phyloP scores from a whole-genome alignment of 495 filamentous ascomycete genomes.

The Aspergillus saccharolyticus region DNA sequence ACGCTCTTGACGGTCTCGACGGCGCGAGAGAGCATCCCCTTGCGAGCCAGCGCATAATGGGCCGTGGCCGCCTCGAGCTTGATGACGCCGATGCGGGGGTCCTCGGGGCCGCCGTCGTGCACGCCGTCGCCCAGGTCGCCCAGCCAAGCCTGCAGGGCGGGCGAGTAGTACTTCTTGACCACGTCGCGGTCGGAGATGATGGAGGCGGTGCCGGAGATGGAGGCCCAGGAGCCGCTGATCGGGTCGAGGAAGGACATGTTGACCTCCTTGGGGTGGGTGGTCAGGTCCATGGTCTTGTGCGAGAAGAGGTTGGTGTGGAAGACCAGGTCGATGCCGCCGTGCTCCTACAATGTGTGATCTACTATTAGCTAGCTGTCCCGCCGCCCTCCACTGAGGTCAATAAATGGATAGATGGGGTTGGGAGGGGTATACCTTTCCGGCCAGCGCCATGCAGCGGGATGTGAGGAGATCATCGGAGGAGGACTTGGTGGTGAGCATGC shows the following conservation, averaged over 20 bases:
- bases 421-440: slow-evolving; percentile 59
- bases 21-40: slow-evolving; percentile 50
- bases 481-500: slow-evolving; percentile 67
- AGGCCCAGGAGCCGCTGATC: slow-evolving; percentile 48
- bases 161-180: slow-evolving; percentile 74
- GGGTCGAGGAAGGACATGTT: slow-evolving; percentile 83
- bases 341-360: too few species aligned
- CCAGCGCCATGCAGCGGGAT: slow-evolving; percentile 85
- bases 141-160: slow-evolving; percentile 76
- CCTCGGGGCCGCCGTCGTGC: slow-evolving; percentile 76
- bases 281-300: slow-evolving; percentile 83
- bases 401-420: too few species aligned
- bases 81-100: slow-evolving; percentile 67
- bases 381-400: too few species aligned
- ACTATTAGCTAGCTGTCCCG: too few species aligned
- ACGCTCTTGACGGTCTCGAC: slow-evolving; percentile 72
- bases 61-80: slow-evolving; percentile 42
- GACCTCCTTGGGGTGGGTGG: slow-evolving; percentile 60
- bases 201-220: slow-evolving; percentile 14
- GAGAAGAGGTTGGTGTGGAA: slow-evolving; percentile 95
- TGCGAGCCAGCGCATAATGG: slow-evolving; percentile 39
- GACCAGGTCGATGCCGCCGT: slow-evolving; percentile 75
- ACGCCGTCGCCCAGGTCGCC: slow-evolving; percentile 85
- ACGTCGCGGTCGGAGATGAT: slow-evolving; percentile 61
- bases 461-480: slow-evolving; percentile 66